phyloP scores from a whole-genome alignment of 768 basidiomycete species.

The Pulveroboletus ravenelii region DNA sequence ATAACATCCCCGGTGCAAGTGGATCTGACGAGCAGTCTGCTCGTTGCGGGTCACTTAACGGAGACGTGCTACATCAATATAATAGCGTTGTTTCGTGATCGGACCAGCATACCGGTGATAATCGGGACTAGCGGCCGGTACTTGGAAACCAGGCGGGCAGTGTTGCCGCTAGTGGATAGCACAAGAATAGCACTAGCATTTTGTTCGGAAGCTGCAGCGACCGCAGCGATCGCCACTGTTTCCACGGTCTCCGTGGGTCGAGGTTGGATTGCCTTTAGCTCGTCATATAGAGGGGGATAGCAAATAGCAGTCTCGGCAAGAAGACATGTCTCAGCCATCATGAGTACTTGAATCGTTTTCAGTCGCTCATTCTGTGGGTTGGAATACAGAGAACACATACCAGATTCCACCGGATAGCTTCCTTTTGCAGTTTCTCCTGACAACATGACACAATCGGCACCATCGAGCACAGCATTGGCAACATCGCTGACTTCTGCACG shows the following conservation, averaged over 20 bases:
- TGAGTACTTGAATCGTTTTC: slow-evolving; percentile 57
- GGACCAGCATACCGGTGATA: slow-evolving; percentile 67
- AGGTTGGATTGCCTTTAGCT: slow-evolving; percentile 70
- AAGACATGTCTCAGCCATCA: slow-evolving; percentile 99
- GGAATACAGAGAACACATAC: slow-evolving; percentile 37
- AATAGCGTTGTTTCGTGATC: background rate
- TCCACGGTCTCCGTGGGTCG: slow-evolving; percentile 93
- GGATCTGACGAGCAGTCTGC: slow-evolving; percentile 94
- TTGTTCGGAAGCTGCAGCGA: slow-evolving; percentile 93
- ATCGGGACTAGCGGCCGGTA: slow-evolving; percentile 93
- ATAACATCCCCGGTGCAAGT: slow-evolving; percentile 94
- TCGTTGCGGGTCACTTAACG: slow-evolving; percentile 85
- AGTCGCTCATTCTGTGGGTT: background rate
- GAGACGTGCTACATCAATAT: slow-evolving; percentile 3
- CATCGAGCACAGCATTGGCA: slow-evolving; percentile 98
- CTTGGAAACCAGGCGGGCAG: slow-evolving; percentile 93
- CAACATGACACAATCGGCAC: slow-evolving; percentile 99
- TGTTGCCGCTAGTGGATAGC: slow-evolving; percentile 94
- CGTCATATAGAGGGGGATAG: slow-evolving; percentile 91
- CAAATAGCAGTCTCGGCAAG: slow-evolving; percentile 95
- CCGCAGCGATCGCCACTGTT: slow-evolving; percentile 94
- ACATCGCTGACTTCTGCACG: slow-evolving; percentile 99
- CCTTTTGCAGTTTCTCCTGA: slow-evolving; percentile 99
- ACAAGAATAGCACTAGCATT: slow-evolving; percentile 93
- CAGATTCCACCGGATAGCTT: slow-evolving; percentile 91